Percentiles rank a stretch among this genome's conserved stretches.
Conservation (phyloP, 2,329 filamentous ascomycete genomes). For the Cryphonectria nitschkei region DNA sequence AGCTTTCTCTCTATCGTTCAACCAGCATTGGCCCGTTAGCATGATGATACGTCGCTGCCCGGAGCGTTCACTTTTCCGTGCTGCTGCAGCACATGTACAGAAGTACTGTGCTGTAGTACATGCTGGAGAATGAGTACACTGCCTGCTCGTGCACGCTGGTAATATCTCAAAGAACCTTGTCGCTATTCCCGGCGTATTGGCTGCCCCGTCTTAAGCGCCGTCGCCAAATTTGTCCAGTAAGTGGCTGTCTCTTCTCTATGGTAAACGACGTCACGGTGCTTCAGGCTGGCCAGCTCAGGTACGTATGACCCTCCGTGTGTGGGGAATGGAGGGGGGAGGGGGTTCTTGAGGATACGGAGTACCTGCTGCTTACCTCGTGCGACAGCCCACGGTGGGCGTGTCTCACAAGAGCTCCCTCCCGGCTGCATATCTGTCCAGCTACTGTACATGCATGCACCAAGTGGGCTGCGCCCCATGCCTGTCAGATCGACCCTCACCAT, state of each 20-base stretch:
- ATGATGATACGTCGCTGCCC: neutral
- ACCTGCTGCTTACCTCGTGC: conserved; percentile 15
- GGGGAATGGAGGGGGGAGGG: neutral
- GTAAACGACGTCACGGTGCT: conserved; percentile 25
- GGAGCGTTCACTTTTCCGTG: neutral
- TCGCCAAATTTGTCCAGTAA: conserved; percentile 24
- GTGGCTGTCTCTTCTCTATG: conserved; percentile 5
- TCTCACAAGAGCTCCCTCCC: conserved; percentile 4
- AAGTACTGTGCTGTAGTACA: neutral
- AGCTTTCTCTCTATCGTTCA: neutral
- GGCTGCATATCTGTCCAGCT: conserved; percentile 17
- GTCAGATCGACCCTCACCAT: conserved; percentile 24
- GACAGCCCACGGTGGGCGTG: neutral
- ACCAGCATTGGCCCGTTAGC: neutral
- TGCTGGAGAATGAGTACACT: conserved; percentile 1
- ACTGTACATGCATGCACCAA: conserved; percentile 22
- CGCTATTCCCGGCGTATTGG: conserved; percentile 12
- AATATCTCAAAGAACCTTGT: conserved; percentile 1
- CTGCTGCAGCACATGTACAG: conserved; percentile 14
- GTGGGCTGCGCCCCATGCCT: conserved; percentile 26
- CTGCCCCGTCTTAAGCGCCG: conserved; percentile 17
- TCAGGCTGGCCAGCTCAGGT: conserved; percentile 8
- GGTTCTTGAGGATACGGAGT: conserved; percentile 13
- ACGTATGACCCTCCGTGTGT: conserved; percentile 11
- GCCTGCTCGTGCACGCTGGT: conserved; percentile 7